Conservation (phyloP, 1,139 yeast genomes). For the Suhomyces wounanorum region DNA sequence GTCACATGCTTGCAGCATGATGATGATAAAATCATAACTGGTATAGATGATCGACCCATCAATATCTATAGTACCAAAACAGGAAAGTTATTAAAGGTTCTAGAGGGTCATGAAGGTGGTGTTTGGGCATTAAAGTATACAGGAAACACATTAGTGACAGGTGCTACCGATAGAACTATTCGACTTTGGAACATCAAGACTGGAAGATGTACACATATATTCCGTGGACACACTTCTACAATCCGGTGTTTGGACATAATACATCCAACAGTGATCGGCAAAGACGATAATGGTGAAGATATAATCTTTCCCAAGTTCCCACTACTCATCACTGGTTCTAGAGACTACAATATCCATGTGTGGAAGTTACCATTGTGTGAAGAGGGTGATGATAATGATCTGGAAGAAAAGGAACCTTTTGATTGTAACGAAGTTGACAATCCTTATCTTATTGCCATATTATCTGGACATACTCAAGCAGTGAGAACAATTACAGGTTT, state of each 20-base stretch:
- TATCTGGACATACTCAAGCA: slow-evolving; percentile 83
- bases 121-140: slow-evolving; percentile 96
- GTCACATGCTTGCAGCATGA: slow-evolving; percentile 95
- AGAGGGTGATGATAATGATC: slow-evolving; percentile 34
- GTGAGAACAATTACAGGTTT: slow-evolving; percentile 88
- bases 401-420: slow-evolving; percentile 25
- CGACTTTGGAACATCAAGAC: slow-evolving; percentile 61
- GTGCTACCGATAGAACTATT: slow-evolving; percentile 59
- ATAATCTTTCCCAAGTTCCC: slow-evolving; percentile 65
- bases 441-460: slow-evolving; percentile 73
- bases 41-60: slow-evolving; percentile 85
- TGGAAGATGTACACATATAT: slow-evolving; percentile 60
- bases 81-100: slow-evolving; percentile 66
- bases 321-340: slow-evolving; percentile 80
- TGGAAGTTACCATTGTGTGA: slow-evolving; percentile 78
- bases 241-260: slow-evolving; percentile 88
- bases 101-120: slow-evolving; percentile 94
- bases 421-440: slow-evolving; percentile 47
- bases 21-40: slow-evolving; percentile 87
- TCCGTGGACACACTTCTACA: slow-evolving; percentile 88
- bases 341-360: slow-evolving; percentile 86
- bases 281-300: slow-evolving; percentile 62
- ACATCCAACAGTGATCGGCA: slow-evolving; percentile 62
- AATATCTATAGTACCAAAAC: slow-evolving; percentile 78
- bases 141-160: slow-evolving; percentile 66